Evolutionary conservation across 257 asterid genomes (phyloP).

Genomic region (Nicotiana knightiana): DNA sequence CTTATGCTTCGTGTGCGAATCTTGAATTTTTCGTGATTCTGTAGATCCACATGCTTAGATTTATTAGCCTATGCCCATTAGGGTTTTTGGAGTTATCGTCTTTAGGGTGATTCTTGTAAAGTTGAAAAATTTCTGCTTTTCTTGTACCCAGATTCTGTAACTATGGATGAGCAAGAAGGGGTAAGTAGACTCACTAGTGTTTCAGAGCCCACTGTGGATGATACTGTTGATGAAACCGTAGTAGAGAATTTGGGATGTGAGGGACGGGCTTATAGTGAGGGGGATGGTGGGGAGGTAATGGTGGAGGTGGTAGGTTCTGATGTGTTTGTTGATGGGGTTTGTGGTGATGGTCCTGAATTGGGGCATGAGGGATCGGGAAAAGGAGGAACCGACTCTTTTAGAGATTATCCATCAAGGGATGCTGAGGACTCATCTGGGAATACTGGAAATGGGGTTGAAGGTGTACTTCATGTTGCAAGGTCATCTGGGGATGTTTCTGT

Average conservation of each 20-base stretch:
- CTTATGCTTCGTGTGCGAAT: neutral
- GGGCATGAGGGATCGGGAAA: constrained; percentile 22
- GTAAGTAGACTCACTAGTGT: constrained; percentile 37
- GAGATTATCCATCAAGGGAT: neutral
- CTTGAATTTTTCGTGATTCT: constrained; percentile 5
- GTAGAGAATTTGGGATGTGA: constrained; percentile 30
- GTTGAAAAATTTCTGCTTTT: constrained; percentile 24
- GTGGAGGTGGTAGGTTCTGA: constrained; percentile 84
- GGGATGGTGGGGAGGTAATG: constrained; percentile 65
- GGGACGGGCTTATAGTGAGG: constrained; percentile 30
- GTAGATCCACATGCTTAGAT: constrained; percentile 16
- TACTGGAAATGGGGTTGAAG: constrained; percentile 18
- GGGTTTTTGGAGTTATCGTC: constrained; percentile 30
- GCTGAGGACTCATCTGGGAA: neutral
- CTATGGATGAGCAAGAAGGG: constrained; percentile 55
- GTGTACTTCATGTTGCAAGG: constrained; percentile 17
- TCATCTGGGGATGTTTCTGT: constrained; percentile 13
- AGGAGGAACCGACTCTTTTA: neutral
- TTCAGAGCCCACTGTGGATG: constrained; percentile 30
- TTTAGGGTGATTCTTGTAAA: constrained; percentile 15
- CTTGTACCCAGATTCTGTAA: constrained; percentile 17
- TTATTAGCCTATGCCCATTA: constrained; percentile 17
- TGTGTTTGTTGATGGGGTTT: constrained; percentile 67
- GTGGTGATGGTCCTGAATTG: constrained; percentile 15
- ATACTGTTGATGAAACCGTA: constrained; percentile 27